A percentile compares a stretch with the other conserved stretches of the same genome.
These are phyloP conservation scores for Boletus vermiculosoides DNA, from an alignment of 768 basidiomycete species.

Conservation along the genomic window DNA sequence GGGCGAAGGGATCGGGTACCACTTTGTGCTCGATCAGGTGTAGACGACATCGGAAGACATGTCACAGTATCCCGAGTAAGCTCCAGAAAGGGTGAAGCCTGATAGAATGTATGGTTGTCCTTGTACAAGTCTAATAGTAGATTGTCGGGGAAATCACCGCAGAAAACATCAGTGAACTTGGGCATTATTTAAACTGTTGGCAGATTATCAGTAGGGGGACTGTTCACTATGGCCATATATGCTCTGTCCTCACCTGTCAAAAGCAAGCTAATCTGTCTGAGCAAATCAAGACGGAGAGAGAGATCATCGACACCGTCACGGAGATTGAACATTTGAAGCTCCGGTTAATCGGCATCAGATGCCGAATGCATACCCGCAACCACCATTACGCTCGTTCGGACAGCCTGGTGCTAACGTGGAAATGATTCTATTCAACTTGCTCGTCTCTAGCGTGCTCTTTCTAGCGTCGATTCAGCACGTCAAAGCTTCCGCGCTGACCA, in stretches of 20 bases:
- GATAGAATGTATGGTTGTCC: slow-evolving; percentile 8
- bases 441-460: slow-evolving; percentile 27
- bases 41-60: slow-evolving; percentile 9
- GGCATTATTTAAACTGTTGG: slow-evolving; percentile 1
- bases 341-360: slow-evolving; percentile 23
- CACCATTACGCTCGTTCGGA: slow-evolving; percentile 1
- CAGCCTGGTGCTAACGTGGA: background rate
- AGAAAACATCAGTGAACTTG: slow-evolving; percentile 1
- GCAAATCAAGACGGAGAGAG: background rate
- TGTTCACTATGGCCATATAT: background rate
- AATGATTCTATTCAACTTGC: slow-evolving; percentile 26
- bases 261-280: slow-evolving; percentile 1
- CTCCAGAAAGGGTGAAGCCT: background rate
- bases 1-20: background rate
- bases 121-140: slow-evolving; percentile 8
- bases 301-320: slow-evolving; percentile 9
- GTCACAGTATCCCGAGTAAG: background rate
- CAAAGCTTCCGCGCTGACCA: slow-evolving; percentile 72
- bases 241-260: slow-evolving; percentile 19
- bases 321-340: slow-evolving; percentile 11
- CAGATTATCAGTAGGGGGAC: background rate
- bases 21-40: slow-evolving; percentile 12
- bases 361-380: slow-evolving; percentile 18
- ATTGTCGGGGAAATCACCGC: slow-evolving; percentile 11
- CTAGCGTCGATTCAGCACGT: slow-evolving; percentile 34